A percentile compares a stretch with the other conserved stretches of the same genome.
These are phyloP conservation scores for Ustilago lituana DNA, from an alignment of 1,284 basidiomycete species.

Conservation along the genomic window DNA sequence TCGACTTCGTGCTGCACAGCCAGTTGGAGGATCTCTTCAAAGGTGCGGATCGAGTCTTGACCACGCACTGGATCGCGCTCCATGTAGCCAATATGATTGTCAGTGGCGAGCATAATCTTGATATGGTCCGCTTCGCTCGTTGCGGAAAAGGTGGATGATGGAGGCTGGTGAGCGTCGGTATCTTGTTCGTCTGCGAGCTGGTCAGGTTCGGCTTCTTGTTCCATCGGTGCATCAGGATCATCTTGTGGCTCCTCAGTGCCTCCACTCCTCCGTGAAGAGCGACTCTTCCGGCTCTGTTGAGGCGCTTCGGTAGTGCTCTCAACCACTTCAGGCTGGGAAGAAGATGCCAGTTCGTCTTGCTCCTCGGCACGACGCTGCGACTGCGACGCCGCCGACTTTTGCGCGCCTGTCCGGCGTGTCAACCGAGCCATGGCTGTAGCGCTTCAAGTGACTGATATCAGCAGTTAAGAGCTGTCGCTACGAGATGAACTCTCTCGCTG, in stretches of 20 bases:
- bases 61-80: conserved; percentile 94
- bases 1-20: conserved; percentile 77
- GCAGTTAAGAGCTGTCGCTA: neutral
- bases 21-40: conserved; percentile 89
- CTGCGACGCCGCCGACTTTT: conserved; percentile 12
- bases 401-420: conserved; percentile 30
- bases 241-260: neutral
- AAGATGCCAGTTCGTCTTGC: conserved; percentile 18
- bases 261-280: neutral
- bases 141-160: conserved; percentile 34
- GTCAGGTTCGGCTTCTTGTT: conserved; percentile 3
- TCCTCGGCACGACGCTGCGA: conserved; percentile 13
- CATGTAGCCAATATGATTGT: conserved; percentile 80
- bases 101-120: conserved; percentile 64
- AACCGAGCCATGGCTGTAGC: conserved; percentile 19
- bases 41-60: conserved; percentile 93
- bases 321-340: conserved; percentile 1
- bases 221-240: conserved; percentile 1
- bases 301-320: neutral
- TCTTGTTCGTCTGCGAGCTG: conserved; percentile 12
- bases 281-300: neutral
- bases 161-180: conserved; percentile 4
- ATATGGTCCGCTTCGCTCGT: conserved; percentile 38
- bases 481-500: too few species aligned
- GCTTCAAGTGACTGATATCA: neutral